Evolutionary conservation across 176 grass and related monocot genomes (phyloP), one percentile per base, ranked within the genome.

Genomic region (Triticum monococcum): DNA sequence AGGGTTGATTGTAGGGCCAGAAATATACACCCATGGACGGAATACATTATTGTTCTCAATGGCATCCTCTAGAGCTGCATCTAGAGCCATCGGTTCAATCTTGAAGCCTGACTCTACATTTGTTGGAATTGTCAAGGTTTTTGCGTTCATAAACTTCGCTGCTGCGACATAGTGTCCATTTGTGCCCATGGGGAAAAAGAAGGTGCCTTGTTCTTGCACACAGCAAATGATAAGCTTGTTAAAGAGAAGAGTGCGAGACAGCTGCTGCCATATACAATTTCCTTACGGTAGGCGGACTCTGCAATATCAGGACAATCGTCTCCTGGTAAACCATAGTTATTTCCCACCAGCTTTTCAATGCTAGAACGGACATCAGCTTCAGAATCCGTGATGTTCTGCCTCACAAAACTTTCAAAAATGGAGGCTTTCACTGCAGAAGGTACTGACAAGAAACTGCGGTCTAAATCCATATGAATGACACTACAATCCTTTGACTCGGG

Each of bases 361-460:
- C 67, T 95, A 45, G 76, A 90, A 33, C 48, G 48, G 30, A 98
- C 81, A 92, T 96, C 93, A 1, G 90, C 91, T 89, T 98, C 96
- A 74, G 96, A 92, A 46, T 94, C 93, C 23, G 66, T 61, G 64
- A 98, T 91, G 75, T 98, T 98, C 65, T 98, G 96, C 67, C 91
- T 95, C 32, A 89, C 92, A 91, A 98, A 98, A 86, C 96, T 94
- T 88, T 96, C 91, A 80, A 96, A 98, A 71, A 98, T 93, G 76
- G 88, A 94, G 10, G 88, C 74, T 22, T 92, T 96, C 14, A 94
- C 90, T 64, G 56, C 84, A 85, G 87, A 93, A 82, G 93, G 93
- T 76, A 96, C 80, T 75, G 93, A 70, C 32, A 98, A 87, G 66
- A 98, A 96, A 85, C 86, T 98, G 78, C 69, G 93, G 81, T 94